These are phyloP conservation scores for Phytophthora sansomeana DNA, from an alignment of 352 stramenopile genomes.

Conservation along the genomic window DNA sequence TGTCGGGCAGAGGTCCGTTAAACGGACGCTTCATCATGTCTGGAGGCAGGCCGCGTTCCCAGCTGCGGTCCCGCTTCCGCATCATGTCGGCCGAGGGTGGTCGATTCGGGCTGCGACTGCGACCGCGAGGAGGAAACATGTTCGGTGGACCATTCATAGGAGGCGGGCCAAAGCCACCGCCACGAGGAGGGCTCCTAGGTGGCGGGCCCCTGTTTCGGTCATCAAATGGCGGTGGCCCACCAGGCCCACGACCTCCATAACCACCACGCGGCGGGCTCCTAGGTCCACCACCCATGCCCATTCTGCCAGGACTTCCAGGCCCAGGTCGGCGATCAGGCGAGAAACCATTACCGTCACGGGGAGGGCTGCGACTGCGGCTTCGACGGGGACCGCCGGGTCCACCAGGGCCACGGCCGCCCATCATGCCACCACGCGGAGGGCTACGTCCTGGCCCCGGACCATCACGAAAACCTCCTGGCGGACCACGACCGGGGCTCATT, in stretches of 20 bases:
- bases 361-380: conserved; percentile 35
- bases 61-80: conserved; percentile 53
- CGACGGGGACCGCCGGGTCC: conserved; percentile 30
- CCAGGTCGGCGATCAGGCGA: conserved; percentile 17
- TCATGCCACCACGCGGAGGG: conserved; percentile 36
- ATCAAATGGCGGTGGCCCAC: conserved; percentile 26
- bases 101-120: conserved; percentile 50
- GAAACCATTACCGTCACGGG: conserved; percentile 36
- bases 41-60: conserved; percentile 40
- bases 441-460: conserved; percentile 29
- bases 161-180: conserved; percentile 28
- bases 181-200: conserved; percentile 42
- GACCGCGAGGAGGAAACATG: conserved; percentile 47
- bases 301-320: conserved; percentile 19
- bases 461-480: conserved; percentile 38
- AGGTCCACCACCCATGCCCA: conserved; percentile 4
- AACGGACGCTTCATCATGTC: conserved; percentile 33
- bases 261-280: conserved; percentile 29
- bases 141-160: conserved; percentile 33
- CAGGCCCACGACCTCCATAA: conserved; percentile 32
- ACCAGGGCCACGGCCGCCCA: conserved; percentile 28
- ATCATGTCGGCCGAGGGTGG: conserved; percentile 39
- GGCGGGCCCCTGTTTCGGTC: conserved; percentile 25
- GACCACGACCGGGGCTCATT: conserved; percentile 34
- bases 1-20: conserved; percentile 35